Conservation (phyloP, 208 protist species). For the Trypanosoma theileri region DNA sequence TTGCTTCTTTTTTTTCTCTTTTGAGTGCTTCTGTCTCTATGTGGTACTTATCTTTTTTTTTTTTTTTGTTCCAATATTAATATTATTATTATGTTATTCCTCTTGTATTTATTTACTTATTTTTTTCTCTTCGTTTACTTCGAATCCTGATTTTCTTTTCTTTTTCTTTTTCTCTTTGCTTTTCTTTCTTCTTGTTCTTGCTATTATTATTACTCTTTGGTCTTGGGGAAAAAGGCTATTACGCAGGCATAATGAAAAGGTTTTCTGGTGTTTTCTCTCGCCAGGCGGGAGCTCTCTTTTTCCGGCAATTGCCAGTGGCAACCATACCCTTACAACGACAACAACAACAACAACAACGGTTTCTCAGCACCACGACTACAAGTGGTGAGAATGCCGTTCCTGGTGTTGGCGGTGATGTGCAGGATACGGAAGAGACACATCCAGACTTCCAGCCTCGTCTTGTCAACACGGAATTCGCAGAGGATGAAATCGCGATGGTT, state of each 20-base stretch:
- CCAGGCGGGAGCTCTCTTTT: no score
- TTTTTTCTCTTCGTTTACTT: background rate
- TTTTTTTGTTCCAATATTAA: no score
- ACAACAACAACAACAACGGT: background rate
- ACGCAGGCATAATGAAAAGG: no score
- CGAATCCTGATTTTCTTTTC: background rate
- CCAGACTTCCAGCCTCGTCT: conserved; percentile 86
- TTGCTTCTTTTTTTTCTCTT: no score
- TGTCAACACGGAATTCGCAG: conserved; percentile 58
- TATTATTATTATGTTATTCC: background rate
- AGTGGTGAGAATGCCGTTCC: background rate
- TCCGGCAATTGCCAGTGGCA: background rate
- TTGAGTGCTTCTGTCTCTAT: no score
- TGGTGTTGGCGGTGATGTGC: conserved; percentile 47
- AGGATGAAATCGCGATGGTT: conserved; percentile 83
- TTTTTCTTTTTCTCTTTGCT: background rate
- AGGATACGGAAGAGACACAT: conserved; percentile 77
- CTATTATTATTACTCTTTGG: background rate
- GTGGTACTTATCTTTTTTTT: no score
- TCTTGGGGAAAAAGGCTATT: no score
- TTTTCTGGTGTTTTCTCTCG: no score
- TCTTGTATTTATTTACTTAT: background rate
- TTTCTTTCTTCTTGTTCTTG: background rate
- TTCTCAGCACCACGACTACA: background rate
- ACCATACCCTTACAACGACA: background rate